Conservation (phyloP, 495 filamentous ascomycete genomes). For the Podospora didyma region DNA sequence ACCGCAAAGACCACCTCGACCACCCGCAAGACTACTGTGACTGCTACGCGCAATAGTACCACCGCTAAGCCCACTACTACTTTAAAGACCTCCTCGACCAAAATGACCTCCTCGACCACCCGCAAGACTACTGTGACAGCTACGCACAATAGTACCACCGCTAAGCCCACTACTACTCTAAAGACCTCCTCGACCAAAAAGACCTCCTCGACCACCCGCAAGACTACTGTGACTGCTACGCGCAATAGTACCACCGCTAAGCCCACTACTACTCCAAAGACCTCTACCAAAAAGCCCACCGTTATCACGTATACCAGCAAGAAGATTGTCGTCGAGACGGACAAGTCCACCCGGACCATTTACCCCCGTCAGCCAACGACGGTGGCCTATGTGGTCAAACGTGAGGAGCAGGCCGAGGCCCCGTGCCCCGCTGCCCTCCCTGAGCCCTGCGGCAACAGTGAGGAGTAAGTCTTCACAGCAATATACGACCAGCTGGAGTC, state of each 20-base stretch:
- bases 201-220: not conserved
- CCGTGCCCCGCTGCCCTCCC: too few relatives aligned
- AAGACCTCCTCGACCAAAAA: not conserved
- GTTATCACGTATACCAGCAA: constrained; percentile 2
- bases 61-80: not conserved
- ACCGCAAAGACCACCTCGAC: not conserved
- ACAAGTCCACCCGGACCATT: not conserved
- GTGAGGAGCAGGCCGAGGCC: not conserved
- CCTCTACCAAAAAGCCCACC: not conserved
- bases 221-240: not conserved
- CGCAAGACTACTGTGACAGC: not conserved
- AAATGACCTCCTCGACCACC: not conserved
- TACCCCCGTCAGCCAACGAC: not conserved
- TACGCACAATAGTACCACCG: not conserved
- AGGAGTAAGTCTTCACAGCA: too few relatives aligned
- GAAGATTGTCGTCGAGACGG: constrained; percentile 1
- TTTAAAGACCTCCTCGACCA: not conserved
- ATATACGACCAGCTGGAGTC: too few relatives aligned
- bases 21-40: not conserved
- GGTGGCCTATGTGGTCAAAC: not conserved
- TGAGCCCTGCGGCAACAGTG: too few relatives aligned
- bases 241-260: not conserved
- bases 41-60: not conserved
- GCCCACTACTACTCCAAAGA: not conserved
- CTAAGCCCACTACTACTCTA: not conserved